phyloP scores from a whole-genome alignment of 75 land plant species.

The Larix kaempferi region DNA sequence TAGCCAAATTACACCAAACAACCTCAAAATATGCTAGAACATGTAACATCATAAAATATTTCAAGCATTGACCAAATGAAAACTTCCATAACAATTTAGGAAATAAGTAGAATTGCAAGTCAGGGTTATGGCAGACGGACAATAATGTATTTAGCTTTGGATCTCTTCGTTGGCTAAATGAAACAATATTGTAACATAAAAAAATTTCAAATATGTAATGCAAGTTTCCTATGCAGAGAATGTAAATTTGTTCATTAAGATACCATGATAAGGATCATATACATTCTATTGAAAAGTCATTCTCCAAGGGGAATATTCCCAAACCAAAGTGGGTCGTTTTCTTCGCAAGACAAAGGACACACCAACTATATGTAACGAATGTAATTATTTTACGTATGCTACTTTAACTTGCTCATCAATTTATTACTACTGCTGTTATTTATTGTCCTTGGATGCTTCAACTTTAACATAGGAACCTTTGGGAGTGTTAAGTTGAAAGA shows the following conservation, averaged over 20 bases:
- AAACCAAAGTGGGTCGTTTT: too few species aligned
- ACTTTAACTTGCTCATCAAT: too few species aligned
- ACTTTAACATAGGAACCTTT: too few species aligned
- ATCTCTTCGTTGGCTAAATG: background rate
- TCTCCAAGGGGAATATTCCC: too few species aligned
- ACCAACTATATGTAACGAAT: too few species aligned
- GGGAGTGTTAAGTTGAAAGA: too few species aligned
- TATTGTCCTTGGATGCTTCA: too few species aligned
- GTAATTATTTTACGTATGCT: too few species aligned
- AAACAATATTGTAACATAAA: too few species aligned
- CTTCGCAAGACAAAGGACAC: too few species aligned
- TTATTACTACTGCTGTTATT: too few species aligned
- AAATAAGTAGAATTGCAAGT: background rate
- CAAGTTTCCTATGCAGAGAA: background rate
- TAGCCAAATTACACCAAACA: background rate
- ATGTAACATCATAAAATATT: background rate
- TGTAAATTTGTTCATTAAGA: conserved; percentile 11
- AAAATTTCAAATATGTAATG: too few species aligned
- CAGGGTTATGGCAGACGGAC: background rate
- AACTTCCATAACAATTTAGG: background rate
- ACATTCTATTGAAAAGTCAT: background rate
- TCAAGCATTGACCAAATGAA: background rate
- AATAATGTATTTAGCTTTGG: background rate
- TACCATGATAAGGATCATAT: conserved; percentile 9
- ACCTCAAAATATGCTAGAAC: background rate